These are phyloP conservation scores for Lodderomyces parapsilosis DNA, from an alignment of 1,139 yeast species.

Conservation along the genomic window DNA sequence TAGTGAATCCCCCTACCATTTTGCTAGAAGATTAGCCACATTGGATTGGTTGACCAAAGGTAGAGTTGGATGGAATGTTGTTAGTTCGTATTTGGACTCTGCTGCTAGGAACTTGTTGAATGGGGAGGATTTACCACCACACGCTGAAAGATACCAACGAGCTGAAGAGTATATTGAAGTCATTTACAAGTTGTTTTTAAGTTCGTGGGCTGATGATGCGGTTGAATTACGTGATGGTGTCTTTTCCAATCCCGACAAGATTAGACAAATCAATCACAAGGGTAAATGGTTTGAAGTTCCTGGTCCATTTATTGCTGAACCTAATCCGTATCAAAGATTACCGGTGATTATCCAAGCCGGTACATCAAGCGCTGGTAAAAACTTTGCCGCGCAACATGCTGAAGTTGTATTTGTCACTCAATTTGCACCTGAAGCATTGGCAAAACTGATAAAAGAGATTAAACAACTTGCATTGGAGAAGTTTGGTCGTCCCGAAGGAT, in stretches of 20 bases:
- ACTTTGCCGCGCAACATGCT: conserved; percentile 46
- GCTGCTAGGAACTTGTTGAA: conserved; percentile 38
- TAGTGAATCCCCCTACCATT: conserved; percentile 43
- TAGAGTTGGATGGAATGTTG: conserved; percentile 46
- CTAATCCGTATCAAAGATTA: conserved; percentile 40
- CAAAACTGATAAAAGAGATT: conserved; percentile 26
- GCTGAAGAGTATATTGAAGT: conserved; percentile 42
- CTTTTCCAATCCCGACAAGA: conserved; percentile 37
- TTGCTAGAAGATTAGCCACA: conserved; percentile 41
- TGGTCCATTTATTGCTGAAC: conserved; percentile 45
- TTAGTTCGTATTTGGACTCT: conserved; percentile 37
- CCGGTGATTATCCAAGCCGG: conserved; percentile 51
- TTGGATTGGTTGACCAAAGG: conserved; percentile 43
- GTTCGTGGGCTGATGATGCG: conserved; percentile 49
- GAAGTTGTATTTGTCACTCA: conserved; percentile 40
- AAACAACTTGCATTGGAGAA: conserved; percentile 28
- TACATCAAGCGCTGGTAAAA: conserved; percentile 41
- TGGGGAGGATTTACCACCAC: conserved; percentile 31
- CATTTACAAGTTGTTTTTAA: conserved; percentile 34
- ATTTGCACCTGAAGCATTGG: conserved; percentile 29
- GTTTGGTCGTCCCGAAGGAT: conserved; percentile 32
- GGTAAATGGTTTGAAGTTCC: conserved; percentile 43
- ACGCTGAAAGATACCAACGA: conserved; percentile 35
- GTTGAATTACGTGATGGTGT: conserved; percentile 32
- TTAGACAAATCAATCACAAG: conserved; percentile 39